phyloP scores from a whole-genome alignment of 495 filamentous ascomycete species.

The Podospora sp. region DNA sequence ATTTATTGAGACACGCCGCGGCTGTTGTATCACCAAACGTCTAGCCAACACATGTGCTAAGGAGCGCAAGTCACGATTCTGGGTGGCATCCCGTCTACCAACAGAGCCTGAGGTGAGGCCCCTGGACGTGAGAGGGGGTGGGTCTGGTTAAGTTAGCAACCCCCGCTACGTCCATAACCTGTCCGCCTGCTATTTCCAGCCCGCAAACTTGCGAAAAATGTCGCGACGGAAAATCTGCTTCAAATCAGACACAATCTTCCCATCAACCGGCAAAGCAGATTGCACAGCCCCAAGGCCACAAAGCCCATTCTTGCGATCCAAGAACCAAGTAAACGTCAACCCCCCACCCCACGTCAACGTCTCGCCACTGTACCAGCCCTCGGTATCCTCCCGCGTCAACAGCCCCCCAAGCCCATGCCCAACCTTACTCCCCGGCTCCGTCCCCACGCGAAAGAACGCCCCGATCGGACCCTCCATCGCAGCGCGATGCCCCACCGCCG shows the following conservation, averaged over 20 bases:
- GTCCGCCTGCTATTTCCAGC: conserved; percentile 35
- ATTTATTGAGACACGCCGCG: too few species aligned
- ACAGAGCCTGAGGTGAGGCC: too few species aligned
- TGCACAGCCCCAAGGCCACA: conserved; percentile 48
- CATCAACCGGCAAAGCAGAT: conserved; percentile 42
- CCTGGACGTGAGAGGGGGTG: too few species aligned
- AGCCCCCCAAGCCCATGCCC: conserved; percentile 31
- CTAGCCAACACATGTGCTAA: too few species aligned
- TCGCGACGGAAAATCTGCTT: conserved; percentile 51
- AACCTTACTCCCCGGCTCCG: conserved; percentile 6
- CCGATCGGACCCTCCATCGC: conserved; percentile 20
- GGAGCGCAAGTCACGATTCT: too few species aligned
- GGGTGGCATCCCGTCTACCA: too few species aligned
- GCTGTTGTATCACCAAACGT: too few species aligned
- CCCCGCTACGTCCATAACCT: too few species aligned
- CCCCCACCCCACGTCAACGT: conserved; percentile 37
- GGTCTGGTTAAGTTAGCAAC: too few species aligned
- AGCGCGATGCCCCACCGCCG: conserved; percentile 17
- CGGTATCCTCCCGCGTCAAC: conserved; percentile 28
- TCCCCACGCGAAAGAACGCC: conserved; percentile 34
- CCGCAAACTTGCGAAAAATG: conserved; percentile 42
- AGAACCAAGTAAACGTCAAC: conserved; percentile 39
- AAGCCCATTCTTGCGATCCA: conserved; percentile 51
- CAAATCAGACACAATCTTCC: conserved; percentile 27
- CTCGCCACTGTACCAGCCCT: conserved; percentile 27